Evolutionary conservation across 345 rosid species (phyloP).

Genomic region (Cardamine occulta): DNA sequence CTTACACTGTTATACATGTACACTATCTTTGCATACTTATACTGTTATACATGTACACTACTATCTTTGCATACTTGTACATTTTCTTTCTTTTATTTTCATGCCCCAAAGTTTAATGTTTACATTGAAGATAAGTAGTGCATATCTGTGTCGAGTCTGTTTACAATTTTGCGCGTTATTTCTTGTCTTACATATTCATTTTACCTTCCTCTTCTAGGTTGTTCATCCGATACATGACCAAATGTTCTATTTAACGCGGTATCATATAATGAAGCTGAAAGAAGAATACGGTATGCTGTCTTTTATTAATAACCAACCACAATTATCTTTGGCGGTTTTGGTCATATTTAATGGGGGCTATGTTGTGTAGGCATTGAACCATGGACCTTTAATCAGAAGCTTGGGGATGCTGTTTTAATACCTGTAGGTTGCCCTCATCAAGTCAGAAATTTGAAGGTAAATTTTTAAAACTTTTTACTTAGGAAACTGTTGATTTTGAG

Average conservation of each 20-base stretch:
- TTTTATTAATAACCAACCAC: not conserved
- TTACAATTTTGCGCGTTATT: too few relatives aligned
- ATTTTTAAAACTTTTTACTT: not conserved
- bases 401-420: conserved; percentile 45
- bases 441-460: conserved; percentile 47
- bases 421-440: conserved; percentile 50
- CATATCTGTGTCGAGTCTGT: not conserved
- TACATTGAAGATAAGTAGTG: not conserved
- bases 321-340: not conserved
- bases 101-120: not conserved
- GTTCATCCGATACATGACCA: conserved; percentile 78
- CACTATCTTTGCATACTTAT: not conserved
- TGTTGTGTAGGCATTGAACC: conserved; percentile 44
- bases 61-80: not conserved
- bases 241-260: conserved; percentile 58
- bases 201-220: conserved; percentile 48
- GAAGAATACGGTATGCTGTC: conserved; percentile 66
- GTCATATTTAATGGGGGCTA: not conserved
- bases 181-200: conserved; percentile 8
- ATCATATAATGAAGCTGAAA: conserved; percentile 70
- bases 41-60: too few relatives aligned
- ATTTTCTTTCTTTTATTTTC: not conserved
- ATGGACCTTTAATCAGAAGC: conserved; percentile 46
- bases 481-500: not conserved
- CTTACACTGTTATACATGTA: too few relatives aligned